phyloP scores from a whole-genome alignment of 305 asterid genomes.

The Fraxinus albicans region DNA sequence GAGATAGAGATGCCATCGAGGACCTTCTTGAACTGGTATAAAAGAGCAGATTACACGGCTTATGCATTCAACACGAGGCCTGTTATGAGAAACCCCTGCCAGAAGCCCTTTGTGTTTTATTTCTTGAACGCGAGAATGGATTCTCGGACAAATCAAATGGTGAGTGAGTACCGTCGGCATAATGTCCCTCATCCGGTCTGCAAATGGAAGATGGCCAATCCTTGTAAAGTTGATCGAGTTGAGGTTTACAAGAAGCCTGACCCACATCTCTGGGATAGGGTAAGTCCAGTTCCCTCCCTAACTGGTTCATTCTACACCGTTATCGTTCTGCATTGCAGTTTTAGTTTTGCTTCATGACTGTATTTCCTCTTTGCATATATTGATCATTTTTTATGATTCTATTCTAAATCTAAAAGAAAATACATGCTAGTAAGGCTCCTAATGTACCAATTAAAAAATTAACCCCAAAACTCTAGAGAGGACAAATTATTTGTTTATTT shows the following conservation, averaged over 20 bases:
- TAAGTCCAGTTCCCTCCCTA: constrained; percentile 5
- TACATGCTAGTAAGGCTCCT: neutral
- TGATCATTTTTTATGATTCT: neutral
- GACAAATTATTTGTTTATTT: too few species aligned
- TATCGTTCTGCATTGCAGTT: neutral
- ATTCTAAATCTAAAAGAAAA: neutral
- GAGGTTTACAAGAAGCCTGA: constrained; percentile 31
- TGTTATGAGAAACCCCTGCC: constrained; percentile 54
- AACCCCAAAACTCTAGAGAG: too few species aligned
- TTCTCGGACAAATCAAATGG: neutral
- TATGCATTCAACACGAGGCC: constrained; percentile 73
- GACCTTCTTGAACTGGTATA: constrained; percentile 73
- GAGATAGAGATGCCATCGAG: constrained; percentile 71
- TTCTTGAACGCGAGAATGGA: constrained; percentile 15
- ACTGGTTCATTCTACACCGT: neutral
- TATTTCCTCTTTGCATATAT: neutral
- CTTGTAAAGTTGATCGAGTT: constrained; percentile 19
- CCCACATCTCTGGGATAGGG: constrained; percentile 31
- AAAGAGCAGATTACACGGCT: constrained; percentile 53
- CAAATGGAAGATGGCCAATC: constrained; percentile 28
- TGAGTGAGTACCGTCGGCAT: constrained; percentile 22
- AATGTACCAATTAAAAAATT: neutral
- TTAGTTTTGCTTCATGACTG: neutral
- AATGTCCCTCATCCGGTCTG: constrained; percentile 14
- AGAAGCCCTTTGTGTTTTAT: constrained; percentile 56